Conservation (phyloP, 2,329 filamentous ascomycete species). For the Colletotrichum kahawae region DNA sequence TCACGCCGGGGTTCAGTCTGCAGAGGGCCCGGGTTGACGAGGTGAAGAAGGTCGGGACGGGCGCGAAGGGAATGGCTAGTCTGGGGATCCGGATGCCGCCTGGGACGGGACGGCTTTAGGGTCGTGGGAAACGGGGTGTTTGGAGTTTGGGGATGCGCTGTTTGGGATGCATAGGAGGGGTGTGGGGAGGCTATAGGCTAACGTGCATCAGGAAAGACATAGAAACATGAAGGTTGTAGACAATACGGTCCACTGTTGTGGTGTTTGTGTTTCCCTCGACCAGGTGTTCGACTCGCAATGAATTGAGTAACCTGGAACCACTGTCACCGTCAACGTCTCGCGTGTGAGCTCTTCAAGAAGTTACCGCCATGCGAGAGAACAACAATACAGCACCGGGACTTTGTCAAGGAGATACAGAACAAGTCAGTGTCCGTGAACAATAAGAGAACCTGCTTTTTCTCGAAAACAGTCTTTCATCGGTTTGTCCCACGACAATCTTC, state of each 20-base stretch:
- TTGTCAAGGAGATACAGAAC: fast-evolving
- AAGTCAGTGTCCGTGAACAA: not conserved
- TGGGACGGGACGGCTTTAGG: conserved; percentile 28
- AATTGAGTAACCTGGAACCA: fast-evolving
- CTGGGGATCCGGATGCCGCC: conserved; percentile 64
- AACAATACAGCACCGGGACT: not conserved
- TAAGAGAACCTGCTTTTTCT: not conserved
- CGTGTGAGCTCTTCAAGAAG: not conserved
- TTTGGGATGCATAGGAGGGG: not conserved
- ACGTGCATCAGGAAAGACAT: not conserved
- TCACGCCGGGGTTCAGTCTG: conserved; percentile 88
- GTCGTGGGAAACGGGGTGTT: not conserved
- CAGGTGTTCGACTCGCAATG: not conserved
- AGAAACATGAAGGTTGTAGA: not conserved
- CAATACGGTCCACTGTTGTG: fast-evolving
- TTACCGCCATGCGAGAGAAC: not conserved
- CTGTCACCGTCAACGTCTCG: not conserved
- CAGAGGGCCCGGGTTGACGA: conserved; percentile 85
- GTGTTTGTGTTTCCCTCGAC: not conserved
- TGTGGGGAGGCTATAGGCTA: not conserved
- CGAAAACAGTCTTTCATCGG: not conserved
- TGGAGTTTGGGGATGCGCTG: not conserved
- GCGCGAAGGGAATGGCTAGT: conserved; percentile 24
- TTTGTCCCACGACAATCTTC: not conserved
- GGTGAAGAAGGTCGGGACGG: conserved; percentile 35